Percentiles rank a stretch among this genome's conserved stretches.
phyloP scores from a whole-genome alignment of 768 basidiomycete genomes.

The Leccinum subtestaceum region DNA sequence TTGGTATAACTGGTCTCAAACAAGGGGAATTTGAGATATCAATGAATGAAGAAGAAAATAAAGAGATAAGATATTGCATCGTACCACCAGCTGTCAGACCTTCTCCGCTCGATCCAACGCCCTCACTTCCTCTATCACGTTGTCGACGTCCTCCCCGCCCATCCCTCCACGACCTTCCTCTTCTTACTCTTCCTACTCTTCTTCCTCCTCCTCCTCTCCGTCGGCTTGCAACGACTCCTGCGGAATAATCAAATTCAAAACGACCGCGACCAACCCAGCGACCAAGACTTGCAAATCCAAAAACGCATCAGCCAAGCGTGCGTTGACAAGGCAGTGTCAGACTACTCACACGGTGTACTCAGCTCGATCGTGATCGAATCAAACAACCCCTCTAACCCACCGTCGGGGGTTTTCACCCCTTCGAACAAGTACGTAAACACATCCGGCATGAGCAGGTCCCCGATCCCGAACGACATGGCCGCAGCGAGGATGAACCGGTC shows the following conservation, averaged over 20 bases:
- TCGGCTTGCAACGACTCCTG: slow-evolving; percentile 24
- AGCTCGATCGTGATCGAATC: too few species aligned
- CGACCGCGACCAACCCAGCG: slow-evolving; percentile 54
- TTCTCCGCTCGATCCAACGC: neutral
- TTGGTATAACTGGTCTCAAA: neutral
- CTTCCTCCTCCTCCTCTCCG: slow-evolving; percentile 11
- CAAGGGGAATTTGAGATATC: neutral
- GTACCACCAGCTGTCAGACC: neutral
- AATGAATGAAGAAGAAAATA: neutral
- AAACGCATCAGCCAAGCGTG: too few species aligned
- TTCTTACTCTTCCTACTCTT: neutral
- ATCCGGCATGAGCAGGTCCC: too few species aligned
- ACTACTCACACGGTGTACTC: too few species aligned
- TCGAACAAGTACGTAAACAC: too few species aligned
- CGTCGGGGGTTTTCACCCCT: too few species aligned
- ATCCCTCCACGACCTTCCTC: neutral
- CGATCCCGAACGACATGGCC: too few species aligned
- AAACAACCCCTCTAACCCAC: too few species aligned
- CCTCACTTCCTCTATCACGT: slow-evolving; percentile 27
- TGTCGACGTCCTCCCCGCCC: slow-evolving; percentile 11
- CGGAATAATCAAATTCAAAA: slow-evolving; percentile 59
- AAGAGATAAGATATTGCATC: neutral
- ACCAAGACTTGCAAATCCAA: slow-evolving; percentile 12
- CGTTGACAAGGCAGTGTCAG: too few species aligned
- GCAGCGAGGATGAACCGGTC: too few species aligned